phyloP scores from a whole-genome alignment of 2,329 filamentous ascomycete genomes.

The Fusarium proliferatum region DNA sequence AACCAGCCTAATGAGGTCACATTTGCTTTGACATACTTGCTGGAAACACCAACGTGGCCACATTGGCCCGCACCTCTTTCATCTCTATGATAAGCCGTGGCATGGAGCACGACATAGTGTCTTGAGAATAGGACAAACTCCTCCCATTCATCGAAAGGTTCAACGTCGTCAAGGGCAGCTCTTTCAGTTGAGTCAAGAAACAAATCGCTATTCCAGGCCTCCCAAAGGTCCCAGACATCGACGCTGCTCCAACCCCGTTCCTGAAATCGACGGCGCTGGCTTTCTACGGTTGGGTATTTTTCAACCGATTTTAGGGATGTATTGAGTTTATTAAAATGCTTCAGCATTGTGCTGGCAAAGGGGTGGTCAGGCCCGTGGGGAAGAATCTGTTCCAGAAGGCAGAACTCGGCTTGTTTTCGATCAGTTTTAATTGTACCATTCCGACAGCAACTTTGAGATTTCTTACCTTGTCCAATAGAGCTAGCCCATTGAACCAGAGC shows the following conservation, averaged over 20 bases:
- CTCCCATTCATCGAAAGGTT: constrained; percentile 96
- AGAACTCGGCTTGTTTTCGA: constrained; percentile 71
- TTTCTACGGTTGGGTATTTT: constrained; percentile 72
- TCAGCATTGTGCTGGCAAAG: constrained; percentile 87
- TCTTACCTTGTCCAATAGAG: constrained; percentile 71
- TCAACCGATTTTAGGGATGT: constrained; percentile 81
- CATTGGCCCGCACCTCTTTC: background rate
- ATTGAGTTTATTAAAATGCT: constrained; percentile 83
- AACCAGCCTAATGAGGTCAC: constrained; percentile 17
- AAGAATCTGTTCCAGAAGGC: constrained; percentile 86
- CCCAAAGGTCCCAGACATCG: constrained; percentile 78
- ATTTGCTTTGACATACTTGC: constrained; percentile 6
- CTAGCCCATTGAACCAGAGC: constrained; percentile 82
- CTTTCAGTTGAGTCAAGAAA: constrained; percentile 74
- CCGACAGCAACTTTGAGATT: constrained; percentile 40
- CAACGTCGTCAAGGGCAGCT: constrained; percentile 72
- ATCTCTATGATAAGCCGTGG: constrained; percentile 48
- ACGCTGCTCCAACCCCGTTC: constrained; percentile 74
- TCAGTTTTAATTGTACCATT: constrained; percentile 17
- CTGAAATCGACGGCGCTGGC: constrained; percentile 76
- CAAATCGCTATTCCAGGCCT: constrained; percentile 77
- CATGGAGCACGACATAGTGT: constrained; percentile 85
- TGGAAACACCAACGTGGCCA: background rate
- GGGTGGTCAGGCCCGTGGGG: constrained; percentile 82
- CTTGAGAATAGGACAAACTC: constrained; percentile 87